Conservation (phyloP, 768 basidiomycete species). For the Mycena belliarum region DNA sequence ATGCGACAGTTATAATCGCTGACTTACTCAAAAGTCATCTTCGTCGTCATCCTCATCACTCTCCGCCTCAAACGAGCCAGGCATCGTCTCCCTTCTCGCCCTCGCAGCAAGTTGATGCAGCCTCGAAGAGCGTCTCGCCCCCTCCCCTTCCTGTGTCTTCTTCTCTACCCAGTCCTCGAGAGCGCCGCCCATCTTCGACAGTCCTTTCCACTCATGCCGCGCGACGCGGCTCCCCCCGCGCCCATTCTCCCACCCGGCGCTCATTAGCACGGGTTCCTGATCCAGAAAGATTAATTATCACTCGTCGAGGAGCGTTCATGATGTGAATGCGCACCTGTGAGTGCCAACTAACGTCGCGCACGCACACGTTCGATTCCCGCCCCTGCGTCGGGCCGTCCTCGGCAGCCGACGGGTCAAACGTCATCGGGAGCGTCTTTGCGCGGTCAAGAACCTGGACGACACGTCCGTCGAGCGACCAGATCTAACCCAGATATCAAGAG, state of each 20-base stretch:
- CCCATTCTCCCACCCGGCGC: slow-evolving; percentile 81
- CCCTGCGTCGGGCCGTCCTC: slow-evolving; percentile 41
- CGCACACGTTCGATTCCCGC: slow-evolving; percentile 50
- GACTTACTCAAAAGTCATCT: too few relatives aligned
- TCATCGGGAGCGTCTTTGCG: slow-evolving; percentile 66
- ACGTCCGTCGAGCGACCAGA: slow-evolving; percentile 93
- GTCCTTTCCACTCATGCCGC: slow-evolving; percentile 94
- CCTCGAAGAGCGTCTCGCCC: slow-evolving; percentile 5
- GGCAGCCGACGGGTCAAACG: slow-evolving; percentile 67
- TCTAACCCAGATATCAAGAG: slow-evolving; percentile 58
- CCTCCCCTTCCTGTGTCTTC: background rate
- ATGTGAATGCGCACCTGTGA: slow-evolving; percentile 53
- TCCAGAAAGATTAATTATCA: background rate
- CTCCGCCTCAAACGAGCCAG: slow-evolving; percentile 23
- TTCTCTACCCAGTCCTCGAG: slow-evolving; percentile 81
- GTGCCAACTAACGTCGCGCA: slow-evolving; percentile 97
- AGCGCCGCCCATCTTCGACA: slow-evolving; percentile 64
- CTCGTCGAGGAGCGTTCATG: background rate
- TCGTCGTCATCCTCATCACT: slow-evolving; percentile 18
- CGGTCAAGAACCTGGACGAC: slow-evolving; percentile 86
- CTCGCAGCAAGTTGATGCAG: slow-evolving; percentile 3
- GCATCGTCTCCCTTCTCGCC: slow-evolving; percentile 18
- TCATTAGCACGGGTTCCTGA: slow-evolving; percentile 85
- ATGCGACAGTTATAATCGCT: too few relatives aligned
- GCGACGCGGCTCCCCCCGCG: slow-evolving; percentile 77